Conservation (phyloP, 2,329 filamentous ascomycete genomes). For the Chalaropsis ovoidea region DNA sequence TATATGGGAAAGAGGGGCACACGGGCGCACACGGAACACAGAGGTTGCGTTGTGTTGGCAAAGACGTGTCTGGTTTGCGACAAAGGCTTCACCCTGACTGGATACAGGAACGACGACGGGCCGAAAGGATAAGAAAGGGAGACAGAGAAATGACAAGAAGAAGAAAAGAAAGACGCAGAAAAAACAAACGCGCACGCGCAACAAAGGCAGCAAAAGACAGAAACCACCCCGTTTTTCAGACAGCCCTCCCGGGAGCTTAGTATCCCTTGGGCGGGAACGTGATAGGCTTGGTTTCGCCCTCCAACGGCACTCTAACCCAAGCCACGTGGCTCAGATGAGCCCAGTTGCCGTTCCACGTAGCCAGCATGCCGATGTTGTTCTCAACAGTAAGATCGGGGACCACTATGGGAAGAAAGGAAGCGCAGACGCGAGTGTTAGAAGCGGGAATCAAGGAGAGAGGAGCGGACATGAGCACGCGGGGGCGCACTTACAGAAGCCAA, state of each 20-base stretch:
- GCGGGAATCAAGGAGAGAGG: neutral
- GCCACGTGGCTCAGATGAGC: constrained; percentile 62
- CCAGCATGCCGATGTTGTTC: constrained; percentile 54
- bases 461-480: neutral
- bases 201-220: neutral
- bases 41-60: neutral
- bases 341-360: constrained; percentile 77
- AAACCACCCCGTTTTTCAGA: neutral
- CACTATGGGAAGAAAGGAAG: constrained; percentile 35
- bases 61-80: neutral
- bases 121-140: neutral
- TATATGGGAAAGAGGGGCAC: neutral
- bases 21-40: neutral
- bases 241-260: neutral
- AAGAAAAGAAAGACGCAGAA: too few species aligned
- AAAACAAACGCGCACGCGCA: neutral
- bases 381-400: constrained; percentile 65
- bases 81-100: neutral
- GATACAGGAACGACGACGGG: neutral
- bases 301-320: constrained; percentile 63
- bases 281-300: constrained; percentile 55
- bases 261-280: constrained; percentile 57
- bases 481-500: constrained; percentile 60
- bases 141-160: neutral
- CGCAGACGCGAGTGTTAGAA: neutral